Evolutionary conservation across 2,329 filamentous ascomycete genomes (phyloP), one percentile per base, ranked within the genome.

Genomic region (Chaetomiaceae sp.): DNA sequence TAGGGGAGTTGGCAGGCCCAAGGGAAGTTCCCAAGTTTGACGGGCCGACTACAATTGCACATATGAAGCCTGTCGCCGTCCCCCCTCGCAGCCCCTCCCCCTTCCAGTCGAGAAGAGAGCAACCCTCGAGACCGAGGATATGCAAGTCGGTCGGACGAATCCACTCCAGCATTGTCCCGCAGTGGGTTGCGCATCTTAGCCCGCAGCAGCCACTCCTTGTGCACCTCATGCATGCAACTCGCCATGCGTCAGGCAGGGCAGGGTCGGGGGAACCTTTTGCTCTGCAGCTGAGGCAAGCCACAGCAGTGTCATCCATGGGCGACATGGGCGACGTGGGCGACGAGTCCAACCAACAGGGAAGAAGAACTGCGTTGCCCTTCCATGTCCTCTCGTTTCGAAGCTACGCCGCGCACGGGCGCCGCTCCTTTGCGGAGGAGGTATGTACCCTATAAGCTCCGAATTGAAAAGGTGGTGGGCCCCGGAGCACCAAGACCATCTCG

Each of bases 201-300:
- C 38, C 21, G 45, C 33, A 33, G 38, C 32, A 29, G 37, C 32
- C 37, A 42, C 36, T 38, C n/a, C n/a, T 33, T 30, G 47, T 14
- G 33, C 41, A 18, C 23, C 25, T 42, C 48, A 48, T 55, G 51
- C 54, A 58, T 52, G 37, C 48, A 29, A 25, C 43, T 47, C 27
- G 45, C 3, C 52, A 51, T 57, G 51, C 50, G 36, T 34, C 44
- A 44, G 37, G 30, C 40, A 34, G 32, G 41, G 37, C 23, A 38
- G 10, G n/a, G 23, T 13, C 18, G 21, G 23, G 34, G 34, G 29
- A 3, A 21, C 42, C 41, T 27, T 23, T 51, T 29, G n/a, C n/a
- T 48, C 34, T 53, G 53, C 43, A 53, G 43, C 40, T 53, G 45
- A 57, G 43, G 50, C 56, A 58, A 58, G 53, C 51, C 56, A 56